Evolutionary conservation across 371 early-diverging fungal species (phyloP).

Genomic region (Mucor sp.): DNA sequence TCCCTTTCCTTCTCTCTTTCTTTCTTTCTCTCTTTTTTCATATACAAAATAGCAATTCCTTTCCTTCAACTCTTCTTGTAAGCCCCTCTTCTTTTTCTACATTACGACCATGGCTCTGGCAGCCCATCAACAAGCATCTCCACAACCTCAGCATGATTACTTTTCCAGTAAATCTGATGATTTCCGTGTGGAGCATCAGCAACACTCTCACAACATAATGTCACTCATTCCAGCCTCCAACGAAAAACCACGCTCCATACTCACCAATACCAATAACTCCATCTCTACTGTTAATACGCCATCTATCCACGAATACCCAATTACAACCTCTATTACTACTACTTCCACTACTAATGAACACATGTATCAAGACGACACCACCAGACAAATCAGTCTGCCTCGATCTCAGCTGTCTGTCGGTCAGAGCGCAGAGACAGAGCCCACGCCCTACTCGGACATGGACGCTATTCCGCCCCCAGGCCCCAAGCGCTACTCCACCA

Average conservation of each 20-base stretch:
- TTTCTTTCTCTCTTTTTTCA: slow-evolving; percentile 1
- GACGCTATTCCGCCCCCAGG: not conserved
- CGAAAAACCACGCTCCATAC: slow-evolving; percentile 14
- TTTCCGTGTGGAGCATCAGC: slow-evolving; percentile 3
- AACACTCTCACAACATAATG: slow-evolving; percentile 9
- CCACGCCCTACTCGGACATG: slow-evolving; percentile 14
- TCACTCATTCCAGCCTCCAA: slow-evolving; percentile 18
- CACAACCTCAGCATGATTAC: slow-evolving; percentile 5
- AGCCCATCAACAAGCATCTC: slow-evolving; percentile 13
- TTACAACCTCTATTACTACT: not conserved
- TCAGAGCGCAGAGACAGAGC: slow-evolving; percentile 24
- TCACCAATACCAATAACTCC: not conserved
- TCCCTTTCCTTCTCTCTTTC: slow-evolving; percentile 2
- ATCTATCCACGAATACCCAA: slow-evolving; percentile 12
- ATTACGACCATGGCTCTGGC: slow-evolving; percentile 23
- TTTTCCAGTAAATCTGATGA: slow-evolving; percentile 7
- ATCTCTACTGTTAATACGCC: slow-evolving; percentile 3
- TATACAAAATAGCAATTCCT: not conserved
- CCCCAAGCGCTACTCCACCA: slow-evolving; percentile 25
- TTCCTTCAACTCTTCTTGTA: slow-evolving; percentile 1
- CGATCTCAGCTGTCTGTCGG: slow-evolving; percentile 15
- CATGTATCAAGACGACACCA: not conserved
- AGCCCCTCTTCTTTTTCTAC: slow-evolving; percentile 2
- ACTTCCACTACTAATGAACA: not conserved
- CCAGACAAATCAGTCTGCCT: slow-evolving; percentile 10